phyloP scores from a whole-genome alignment of 2,329 filamentous ascomycete genomes.

The Alternaria hordeiaustralica region DNA sequence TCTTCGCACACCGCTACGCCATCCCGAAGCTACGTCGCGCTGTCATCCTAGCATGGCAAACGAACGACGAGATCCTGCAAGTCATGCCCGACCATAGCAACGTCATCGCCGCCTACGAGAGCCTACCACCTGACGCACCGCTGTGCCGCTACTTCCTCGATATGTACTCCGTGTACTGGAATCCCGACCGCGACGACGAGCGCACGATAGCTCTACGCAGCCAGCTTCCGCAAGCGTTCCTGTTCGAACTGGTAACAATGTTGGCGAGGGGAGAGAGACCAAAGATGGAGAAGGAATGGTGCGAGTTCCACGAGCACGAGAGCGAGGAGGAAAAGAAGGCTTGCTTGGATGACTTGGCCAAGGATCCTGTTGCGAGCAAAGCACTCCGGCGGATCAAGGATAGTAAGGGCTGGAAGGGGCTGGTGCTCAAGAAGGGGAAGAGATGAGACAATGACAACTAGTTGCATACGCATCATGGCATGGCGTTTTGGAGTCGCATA shows the following conservation, averaged over 20 bases:
- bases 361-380: conserved; percentile 38
- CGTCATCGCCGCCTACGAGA: conserved; percentile 44
- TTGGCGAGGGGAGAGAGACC: conserved; percentile 42
- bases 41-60: conserved; percentile 44
- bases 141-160: conserved; percentile 46
- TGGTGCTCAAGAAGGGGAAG: conserved; percentile 47
- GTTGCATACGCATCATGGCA: background rate
- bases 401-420: conserved; percentile 46
- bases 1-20: conserved; percentile 42
- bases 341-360: conserved; percentile 40
- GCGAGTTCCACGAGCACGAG: conserved; percentile 47
- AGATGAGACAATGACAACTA: conserved; percentile 14
- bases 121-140: conserved; percentile 36
- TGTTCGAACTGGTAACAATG: conserved; percentile 44
- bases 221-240: conserved; percentile 43
- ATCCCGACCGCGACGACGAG: conserved; percentile 43
- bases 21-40: conserved; percentile 42
- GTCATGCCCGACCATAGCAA: conserved; percentile 48
- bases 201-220: conserved; percentile 38
- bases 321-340: conserved; percentile 41
- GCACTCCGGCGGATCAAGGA: conserved; percentile 43
- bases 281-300: conserved; percentile 47
- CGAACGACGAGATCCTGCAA: conserved; percentile 45
- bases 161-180: conserved; percentile 48
- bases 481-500: background rate